Percentiles rank a stretch among this genome's conserved stretches.
phyloP scores from a whole-genome alignment of 371 early-diverging fungal species.

The Funneliformis caledonium region DNA sequence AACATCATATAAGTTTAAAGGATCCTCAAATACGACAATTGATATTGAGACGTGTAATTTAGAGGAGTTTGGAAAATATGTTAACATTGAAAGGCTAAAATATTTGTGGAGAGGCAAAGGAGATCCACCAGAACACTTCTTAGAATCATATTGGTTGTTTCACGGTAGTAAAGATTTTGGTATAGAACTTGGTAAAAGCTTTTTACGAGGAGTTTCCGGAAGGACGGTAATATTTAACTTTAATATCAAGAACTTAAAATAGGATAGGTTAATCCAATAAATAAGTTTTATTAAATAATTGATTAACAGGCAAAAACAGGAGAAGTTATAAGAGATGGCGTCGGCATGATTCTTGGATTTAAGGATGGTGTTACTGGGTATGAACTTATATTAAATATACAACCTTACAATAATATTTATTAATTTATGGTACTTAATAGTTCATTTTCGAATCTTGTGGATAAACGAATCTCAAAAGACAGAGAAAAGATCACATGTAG shows the following conservation, averaged over 20 bases:
- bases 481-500: background rate
- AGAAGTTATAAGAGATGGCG: conserved; percentile 27
- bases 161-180: conserved; percentile 36
- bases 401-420: background rate
- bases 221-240: conserved; percentile 27
- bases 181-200: conserved; percentile 37
- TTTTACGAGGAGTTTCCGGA: conserved; percentile 35
- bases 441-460: conserved; percentile 26
- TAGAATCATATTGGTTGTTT: conserved; percentile 19
- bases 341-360: background rate
- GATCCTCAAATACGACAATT: background rate
- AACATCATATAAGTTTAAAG: background rate
- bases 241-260: background rate
- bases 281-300: background rate
- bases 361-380: conserved; percentile 37
- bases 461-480: conserved; percentile 14
- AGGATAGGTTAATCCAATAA: background rate
- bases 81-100: conserved; percentile 60
- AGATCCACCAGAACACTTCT: background rate
- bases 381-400: background rate
- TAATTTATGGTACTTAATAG: background rate
- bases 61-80: conserved; percentile 63
- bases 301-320: conserved; percentile 34
- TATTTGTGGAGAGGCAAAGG: conserved; percentile 63
- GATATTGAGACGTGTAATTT: conserved; percentile 54